Percentiles rank a stretch among this genome's conserved stretches.
Evolutionary conservation across 2,329 filamentous ascomycete species (phyloP).

Genomic region (Ophiosphaerella herpotricha): DNA sequence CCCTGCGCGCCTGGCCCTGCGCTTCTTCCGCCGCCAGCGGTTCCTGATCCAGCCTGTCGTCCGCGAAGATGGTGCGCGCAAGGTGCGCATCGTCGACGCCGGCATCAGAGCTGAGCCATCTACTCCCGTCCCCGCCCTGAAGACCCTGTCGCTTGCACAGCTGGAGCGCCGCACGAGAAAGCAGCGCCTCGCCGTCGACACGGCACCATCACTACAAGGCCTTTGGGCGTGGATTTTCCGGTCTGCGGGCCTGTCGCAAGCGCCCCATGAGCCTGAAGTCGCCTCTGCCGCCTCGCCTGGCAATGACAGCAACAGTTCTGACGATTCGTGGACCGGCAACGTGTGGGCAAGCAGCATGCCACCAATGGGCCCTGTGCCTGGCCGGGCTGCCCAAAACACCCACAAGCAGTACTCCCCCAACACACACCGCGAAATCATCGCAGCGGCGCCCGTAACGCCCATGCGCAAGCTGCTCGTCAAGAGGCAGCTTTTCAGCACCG

Average conservation of each 20-base stretch:
- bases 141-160: background rate
- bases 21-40: conserved; percentile 19
- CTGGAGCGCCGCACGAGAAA: no score
- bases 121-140: conserved; percentile 12
- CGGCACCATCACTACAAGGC: background rate
- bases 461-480: conserved; percentile 16
- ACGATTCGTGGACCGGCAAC: no score
- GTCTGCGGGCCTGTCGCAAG: no score
- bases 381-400: background rate
- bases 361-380: no score
- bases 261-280: no score
- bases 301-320: no score
- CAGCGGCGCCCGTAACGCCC: conserved; percentile 1
- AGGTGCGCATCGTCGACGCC: conserved; percentile 37
- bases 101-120: conserved; percentile 17
- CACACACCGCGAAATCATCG: background rate
- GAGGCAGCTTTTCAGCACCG: conserved; percentile 3
- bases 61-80: conserved; percentile 27
- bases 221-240: no score
- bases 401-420: background rate
- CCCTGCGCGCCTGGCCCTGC: conserved; percentile 13
- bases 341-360: no score
- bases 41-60: conserved; percentile 26
- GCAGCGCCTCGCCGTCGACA: no score
- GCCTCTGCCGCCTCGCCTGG: no score